Base-by-base conservation (phyloP, 805 yeast genomes). In the Myxozyma sirexii region DNA sequence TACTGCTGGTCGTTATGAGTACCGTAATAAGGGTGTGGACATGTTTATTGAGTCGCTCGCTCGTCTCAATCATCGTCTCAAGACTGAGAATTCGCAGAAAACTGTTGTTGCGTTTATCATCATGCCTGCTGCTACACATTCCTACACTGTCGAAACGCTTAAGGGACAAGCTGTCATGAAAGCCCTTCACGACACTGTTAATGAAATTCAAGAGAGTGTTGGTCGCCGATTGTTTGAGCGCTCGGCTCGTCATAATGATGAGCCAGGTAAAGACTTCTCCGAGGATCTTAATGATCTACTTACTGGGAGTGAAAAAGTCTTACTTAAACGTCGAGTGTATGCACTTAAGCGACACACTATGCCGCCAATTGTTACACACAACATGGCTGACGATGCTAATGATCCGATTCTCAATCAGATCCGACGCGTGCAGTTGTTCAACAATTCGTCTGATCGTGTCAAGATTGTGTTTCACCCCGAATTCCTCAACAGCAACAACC, bases 381-480 rank as follows among this genome's bases (percentile, higher is more conserved):
- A 93, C 77, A 93, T 93, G 97, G 83, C 82, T 49, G 97, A 94
- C 70, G 98, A 94, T 72, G 82, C 90, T 23, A 84, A 79, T 55
- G 99, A 93, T 75, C 97, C 97, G 53, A 87, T 93, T 59, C 80
- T 93, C 72, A 89, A 86, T 74, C 97, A 93, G 73, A 88, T 93
- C 67, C 85, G 99, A 74, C 82, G 92, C 60, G 97, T 94, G 38
- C 88, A 91, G 71, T 79, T 93, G 70, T 94, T 94, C 80, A 93
- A 93, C 75, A 84, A 83, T 69, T 88, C 96, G 26, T 86, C 85
- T 62, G 99, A 93, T 76, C 79, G 97, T 43, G 99, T 93, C 62
- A 93, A 93, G 76, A 87, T 94, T 67, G 88, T 93, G 65, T 93
- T 93, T 86, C 99, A 94, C 75, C 99, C 99, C 1, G 99, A 94